phyloP scores from a whole-genome alignment of 2,329 filamentous ascomycete genomes.

The Neofusicoccum parvum region DNA sequence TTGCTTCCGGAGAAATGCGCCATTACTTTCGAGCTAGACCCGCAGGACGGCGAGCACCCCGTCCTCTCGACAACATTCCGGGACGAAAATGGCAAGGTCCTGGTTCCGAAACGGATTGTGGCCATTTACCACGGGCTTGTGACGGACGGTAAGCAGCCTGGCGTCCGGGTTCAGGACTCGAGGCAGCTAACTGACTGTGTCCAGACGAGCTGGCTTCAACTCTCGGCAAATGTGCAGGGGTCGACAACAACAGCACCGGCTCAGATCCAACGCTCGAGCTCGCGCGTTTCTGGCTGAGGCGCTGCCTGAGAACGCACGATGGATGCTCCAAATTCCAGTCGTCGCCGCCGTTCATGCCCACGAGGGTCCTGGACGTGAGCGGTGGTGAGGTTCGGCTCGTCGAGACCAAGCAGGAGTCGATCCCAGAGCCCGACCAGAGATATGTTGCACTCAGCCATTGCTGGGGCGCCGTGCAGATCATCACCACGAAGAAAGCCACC shows the following conservation, averaged over 20 bases:
- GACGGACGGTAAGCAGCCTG: conserved; percentile 21
- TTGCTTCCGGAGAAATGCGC: conserved; percentile 24
- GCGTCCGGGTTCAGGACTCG: too few relatives aligned
- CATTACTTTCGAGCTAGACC: conserved; percentile 25
- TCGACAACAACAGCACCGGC: not conserved
- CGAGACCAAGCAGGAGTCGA: not conserved
- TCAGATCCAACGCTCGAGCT: not conserved
- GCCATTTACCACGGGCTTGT: conserved; percentile 23
- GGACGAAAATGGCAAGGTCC: not conserved
- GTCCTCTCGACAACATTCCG: conserved; percentile 25
- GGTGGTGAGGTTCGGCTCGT: not conserved
- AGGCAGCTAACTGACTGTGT: not conserved
- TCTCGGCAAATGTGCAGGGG: not conserved
- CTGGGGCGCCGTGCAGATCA: not conserved
- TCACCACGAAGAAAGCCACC: not conserved
- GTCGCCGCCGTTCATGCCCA: not conserved
- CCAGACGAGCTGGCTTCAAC: conserved; percentile 24
- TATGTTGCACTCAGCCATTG: conserved; percentile 12
- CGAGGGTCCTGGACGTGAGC: not conserved
- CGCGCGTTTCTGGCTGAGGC: not conserved
- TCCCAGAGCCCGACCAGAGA: not conserved
- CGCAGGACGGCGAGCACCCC: conserved; percentile 23
- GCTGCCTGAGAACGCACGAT: not conserved
- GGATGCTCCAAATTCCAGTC: not conserved
- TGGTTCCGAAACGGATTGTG: conserved; percentile 24